Percentiles rank a stretch among this genome's conserved stretches.
Conservation (phyloP, 2,329 filamentous ascomycete species). For the Sporothrix sp. region DNA sequence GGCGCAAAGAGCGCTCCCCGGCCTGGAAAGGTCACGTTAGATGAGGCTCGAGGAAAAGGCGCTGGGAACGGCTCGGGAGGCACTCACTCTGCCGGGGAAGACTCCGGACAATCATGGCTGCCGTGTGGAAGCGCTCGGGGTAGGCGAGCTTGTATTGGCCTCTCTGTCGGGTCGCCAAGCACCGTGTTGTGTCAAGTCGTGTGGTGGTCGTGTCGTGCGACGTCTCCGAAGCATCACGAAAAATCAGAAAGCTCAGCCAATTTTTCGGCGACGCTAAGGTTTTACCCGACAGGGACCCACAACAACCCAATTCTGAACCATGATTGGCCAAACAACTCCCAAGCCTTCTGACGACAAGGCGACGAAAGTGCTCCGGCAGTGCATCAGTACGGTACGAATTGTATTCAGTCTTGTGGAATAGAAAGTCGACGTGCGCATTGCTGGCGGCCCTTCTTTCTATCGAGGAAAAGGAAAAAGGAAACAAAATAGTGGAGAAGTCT, state of each 20-base stretch:
- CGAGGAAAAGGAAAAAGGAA: background rate
- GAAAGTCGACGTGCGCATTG: constrained; percentile 5
- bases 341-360: too few relatives aligned
- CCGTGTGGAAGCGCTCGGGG: constrained; percentile 17
- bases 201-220: background rate
- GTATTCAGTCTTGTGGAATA: too few relatives aligned
- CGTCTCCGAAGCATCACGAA: background rate
- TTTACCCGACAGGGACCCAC: background rate
- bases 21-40: constrained; percentile 29
- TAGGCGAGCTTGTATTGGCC: background rate
- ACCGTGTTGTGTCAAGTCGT: background rate
- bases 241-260: constrained; percentile 6
- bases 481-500: constrained; percentile 11
- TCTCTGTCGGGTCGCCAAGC: too few relatives aligned
- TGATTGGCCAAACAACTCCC: constrained; percentile 6
- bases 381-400: too few relatives aligned
- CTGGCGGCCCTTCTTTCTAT: constrained; percentile 1
- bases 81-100: constrained; percentile 44
- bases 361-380: too few relatives aligned
- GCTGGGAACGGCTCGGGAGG: too few relatives aligned
- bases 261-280: constrained; percentile 8
- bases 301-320: background rate
- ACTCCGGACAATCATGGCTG: constrained; percentile 51
- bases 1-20: constrained; percentile 37
- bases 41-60: background rate